A percentile compares a stretch with the other conserved stretches of the same genome.
These are phyloP conservation scores for Elymus sibiricus DNA, from an alignment of 176 grass and related monocot species.

Conservation along the genomic window DNA sequence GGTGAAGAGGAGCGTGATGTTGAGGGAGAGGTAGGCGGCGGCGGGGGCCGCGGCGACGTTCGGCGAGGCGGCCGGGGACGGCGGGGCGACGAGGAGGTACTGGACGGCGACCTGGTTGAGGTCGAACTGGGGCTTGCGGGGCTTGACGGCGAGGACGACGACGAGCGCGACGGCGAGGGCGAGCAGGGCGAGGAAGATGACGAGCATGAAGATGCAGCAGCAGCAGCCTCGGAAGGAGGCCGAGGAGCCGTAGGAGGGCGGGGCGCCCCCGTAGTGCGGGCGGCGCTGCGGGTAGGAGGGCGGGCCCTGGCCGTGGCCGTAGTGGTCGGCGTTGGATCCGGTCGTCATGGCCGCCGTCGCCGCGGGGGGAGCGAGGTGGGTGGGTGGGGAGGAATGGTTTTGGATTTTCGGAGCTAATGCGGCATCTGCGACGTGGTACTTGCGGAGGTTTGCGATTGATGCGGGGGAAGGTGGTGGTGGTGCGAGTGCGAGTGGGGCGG, in stretches of 20 bases:
- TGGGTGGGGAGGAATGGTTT: background rate
- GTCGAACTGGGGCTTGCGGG: conserved; percentile 95
- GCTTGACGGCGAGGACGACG: conserved; percentile 89
- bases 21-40: conserved; percentile 91
- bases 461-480: background rate
- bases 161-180: conserved; percentile 82
- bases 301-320: conserved; percentile 22
- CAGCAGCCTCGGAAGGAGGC: conserved; percentile 94
- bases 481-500: background rate
- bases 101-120: conserved; percentile 96
- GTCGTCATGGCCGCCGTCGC: conserved; percentile 44
- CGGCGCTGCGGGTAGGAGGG: conserved; percentile 43
- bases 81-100: conserved; percentile 81
- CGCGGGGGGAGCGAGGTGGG: background rate
- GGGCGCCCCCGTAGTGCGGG: conserved; percentile 54
- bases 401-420: conserved; percentile 49
- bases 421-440: conserved; percentile 22
- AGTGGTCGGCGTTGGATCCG: conserved; percentile 39
- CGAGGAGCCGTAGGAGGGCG: conserved; percentile 40
- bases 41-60: background rate
- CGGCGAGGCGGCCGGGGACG: conserved; percentile 25
- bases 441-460: conserved; percentile 2
- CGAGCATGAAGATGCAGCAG: conserved; percentile 96
- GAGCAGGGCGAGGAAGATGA: conserved; percentile 82
- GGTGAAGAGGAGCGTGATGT: conserved; percentile 94